phyloP scores from a whole-genome alignment of 768 basidiomycete genomes.

The Russula compacta region DNA sequence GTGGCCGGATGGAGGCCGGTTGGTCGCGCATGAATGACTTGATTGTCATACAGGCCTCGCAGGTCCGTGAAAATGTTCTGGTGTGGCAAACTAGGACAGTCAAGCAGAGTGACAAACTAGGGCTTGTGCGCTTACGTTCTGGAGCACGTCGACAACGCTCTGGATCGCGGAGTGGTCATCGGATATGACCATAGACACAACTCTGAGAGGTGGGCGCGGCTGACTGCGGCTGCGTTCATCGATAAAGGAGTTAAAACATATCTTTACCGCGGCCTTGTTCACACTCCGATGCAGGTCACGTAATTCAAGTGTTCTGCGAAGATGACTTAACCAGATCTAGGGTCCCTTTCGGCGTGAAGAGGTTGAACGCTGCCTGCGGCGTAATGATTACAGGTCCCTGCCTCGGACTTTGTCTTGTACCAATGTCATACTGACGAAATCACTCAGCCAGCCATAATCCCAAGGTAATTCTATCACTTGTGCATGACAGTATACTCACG shows the following conservation, averaged over 20 bases:
- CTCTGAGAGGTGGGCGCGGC: slow-evolving; percentile 64
- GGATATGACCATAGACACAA: slow-evolving; percentile 84
- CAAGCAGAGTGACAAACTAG: slow-evolving; percentile 29
- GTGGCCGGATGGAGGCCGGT: slow-evolving; percentile 81
- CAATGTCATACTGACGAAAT: slow-evolving; percentile 1
- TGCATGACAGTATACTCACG: neutral
- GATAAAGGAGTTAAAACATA: slow-evolving; percentile 58
- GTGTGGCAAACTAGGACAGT: neutral
- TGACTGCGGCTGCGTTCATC: slow-evolving; percentile 67
- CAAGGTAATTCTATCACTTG: slow-evolving; percentile 40
- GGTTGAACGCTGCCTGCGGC: slow-evolving; percentile 62
- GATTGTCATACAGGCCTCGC: slow-evolving; percentile 72
- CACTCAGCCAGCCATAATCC: slow-evolving; percentile 75
- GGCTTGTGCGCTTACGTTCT: slow-evolving; percentile 70
- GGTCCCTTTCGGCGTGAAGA: slow-evolving; percentile 71
- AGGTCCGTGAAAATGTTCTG: slow-evolving; percentile 35
- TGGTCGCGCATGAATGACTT: slow-evolving; percentile 91
- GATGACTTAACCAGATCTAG: slow-evolving; percentile 29
- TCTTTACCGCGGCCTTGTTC: slow-evolving; percentile 59
- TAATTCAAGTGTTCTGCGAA: neutral
- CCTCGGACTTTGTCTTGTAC: neutral
- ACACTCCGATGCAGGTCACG: slow-evolving; percentile 62
- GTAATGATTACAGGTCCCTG: slow-evolving; percentile 79
- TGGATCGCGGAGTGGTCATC: slow-evolving; percentile 61
- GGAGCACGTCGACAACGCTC: slow-evolving; percentile 42